A percentile compares a stretch with the other conserved stretches of the same genome.
Conservation (phyloP, 148 eudicot genomes). For the Drosera capensis region DNA sequence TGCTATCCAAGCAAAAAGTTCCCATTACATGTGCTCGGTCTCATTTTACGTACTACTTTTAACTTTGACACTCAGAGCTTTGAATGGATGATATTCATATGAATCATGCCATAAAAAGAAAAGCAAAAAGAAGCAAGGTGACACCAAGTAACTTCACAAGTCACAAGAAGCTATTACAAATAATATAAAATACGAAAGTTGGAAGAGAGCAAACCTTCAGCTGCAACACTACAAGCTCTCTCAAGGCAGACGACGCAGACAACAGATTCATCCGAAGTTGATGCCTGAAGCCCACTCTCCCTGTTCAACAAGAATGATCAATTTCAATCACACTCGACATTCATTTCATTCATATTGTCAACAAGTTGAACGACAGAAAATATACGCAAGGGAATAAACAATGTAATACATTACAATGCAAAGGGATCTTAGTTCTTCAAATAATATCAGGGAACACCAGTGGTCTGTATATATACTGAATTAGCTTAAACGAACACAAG, state of each 20-base stretch:
- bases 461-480: no score
- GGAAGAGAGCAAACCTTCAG: slow-evolving; percentile 47
- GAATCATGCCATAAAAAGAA: not conserved
- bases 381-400: no score
- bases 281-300: slow-evolving; percentile 65
- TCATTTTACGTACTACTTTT: no score
- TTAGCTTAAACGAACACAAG: no score
- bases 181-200: not conserved
- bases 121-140: not conserved
- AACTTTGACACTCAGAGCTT: not conserved
- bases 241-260: slow-evolving; percentile 93
- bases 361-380: no score
- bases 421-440: no score
- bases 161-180: not conserved
- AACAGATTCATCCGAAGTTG: slow-evolving; percentile 58
- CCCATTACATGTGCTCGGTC: no score
- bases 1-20: no score
- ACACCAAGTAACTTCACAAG: not conserved
- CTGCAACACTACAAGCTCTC: slow-evolving; percentile 82
- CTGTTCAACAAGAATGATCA: slow-evolving; percentile 45
- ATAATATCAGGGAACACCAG: no score
- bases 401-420: no score
- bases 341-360: no score
- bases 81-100: not conserved
- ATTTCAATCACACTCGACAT: no score